phyloP scores from a whole-genome alignment of 805 yeast species.

The Hanseniaspora hatyaiensis region DNA sequence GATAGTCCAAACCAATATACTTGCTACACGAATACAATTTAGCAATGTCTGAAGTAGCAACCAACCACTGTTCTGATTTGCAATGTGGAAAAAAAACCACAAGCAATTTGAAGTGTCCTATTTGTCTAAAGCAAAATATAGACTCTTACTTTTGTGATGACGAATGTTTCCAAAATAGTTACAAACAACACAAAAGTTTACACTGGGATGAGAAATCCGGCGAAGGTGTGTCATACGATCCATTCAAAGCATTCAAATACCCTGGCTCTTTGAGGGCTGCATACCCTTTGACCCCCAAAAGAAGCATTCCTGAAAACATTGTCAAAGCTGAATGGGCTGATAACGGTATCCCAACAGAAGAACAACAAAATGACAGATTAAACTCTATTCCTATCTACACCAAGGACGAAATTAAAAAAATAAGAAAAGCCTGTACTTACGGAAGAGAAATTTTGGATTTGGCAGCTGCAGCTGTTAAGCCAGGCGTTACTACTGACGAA shows the following conservation, averaged over 20 bases:
- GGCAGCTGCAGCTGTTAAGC: slow-evolving; percentile 71
- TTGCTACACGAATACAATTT: no score
- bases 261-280: slow-evolving; percentile 65
- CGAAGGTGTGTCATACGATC: slow-evolving; percentile 54
- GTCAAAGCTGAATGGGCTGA: slow-evolving; percentile 72
- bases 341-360: slow-evolving; percentile 68
- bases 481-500: slow-evolving; percentile 90
- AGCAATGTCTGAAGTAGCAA: slow-evolving; percentile 4
- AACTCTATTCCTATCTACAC: slow-evolving; percentile 52
- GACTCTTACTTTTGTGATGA: slow-evolving; percentile 68
- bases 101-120: slow-evolving; percentile 75
- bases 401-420: slow-evolving; percentile 58
- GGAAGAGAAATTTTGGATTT: slow-evolving; percentile 84
- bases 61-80: slow-evolving; percentile 52
- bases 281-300: slow-evolving; percentile 69
- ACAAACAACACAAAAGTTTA: slow-evolving; percentile 61
- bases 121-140: slow-evolving; percentile 66
- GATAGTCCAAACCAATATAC: no score
- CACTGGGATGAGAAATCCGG: slow-evolving; percentile 50
- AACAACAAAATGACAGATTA: slow-evolving; percentile 58
- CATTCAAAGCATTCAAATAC: slow-evolving; percentile 69
- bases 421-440: slow-evolving; percentile 60
- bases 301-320: slow-evolving; percentile 61
- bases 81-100: slow-evolving; percentile 76
- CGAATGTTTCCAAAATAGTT: slow-evolving; percentile 61